phyloP scores from a whole-genome alignment of 1,284 basidiomycete species.

The Ustilago crameri region DNA sequence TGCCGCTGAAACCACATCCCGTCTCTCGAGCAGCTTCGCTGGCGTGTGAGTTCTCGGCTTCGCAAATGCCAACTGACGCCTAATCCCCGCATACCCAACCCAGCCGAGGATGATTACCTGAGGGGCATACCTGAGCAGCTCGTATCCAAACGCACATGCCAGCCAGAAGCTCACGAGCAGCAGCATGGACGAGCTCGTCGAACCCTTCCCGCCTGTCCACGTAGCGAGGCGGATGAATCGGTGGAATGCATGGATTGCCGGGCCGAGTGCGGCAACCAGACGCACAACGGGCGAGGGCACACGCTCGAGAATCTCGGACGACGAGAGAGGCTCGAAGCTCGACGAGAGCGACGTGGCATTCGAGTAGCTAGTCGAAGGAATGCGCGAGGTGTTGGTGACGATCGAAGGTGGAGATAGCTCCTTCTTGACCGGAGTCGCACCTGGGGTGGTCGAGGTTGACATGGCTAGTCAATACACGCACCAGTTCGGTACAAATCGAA shows the following conservation, averaged over 20 bases:
- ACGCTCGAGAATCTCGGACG: conserved; percentile 53
- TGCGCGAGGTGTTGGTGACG: conserved; percentile 31
- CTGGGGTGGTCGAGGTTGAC: conserved; percentile 18
- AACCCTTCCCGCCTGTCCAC: conserved; percentile 59
- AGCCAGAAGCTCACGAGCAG: conserved; percentile 61
- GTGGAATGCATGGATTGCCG: conserved; percentile 50
- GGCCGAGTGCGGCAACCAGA: conserved; percentile 46
- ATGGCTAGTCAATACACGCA: neutral
- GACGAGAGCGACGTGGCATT: conserved; percentile 35
- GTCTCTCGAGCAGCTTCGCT: conserved; percentile 25
- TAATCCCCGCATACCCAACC: conserved; percentile 51
- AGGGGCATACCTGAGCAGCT: conserved; percentile 62
- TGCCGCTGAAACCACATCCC: conserved; percentile 36
- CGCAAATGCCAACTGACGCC: conserved; percentile 43
- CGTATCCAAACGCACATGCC: conserved; percentile 62
- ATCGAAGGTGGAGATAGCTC: conserved; percentile 29
- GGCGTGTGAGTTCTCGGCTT: conserved; percentile 23
- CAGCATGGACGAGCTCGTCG: conserved; percentile 51
- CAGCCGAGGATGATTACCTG: conserved; percentile 54
- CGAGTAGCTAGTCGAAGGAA: conserved; percentile 30
- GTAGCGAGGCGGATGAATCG: conserved; percentile 59
- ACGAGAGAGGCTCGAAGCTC: conserved; percentile 41
- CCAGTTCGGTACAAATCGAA: neutral
- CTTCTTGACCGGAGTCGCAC: conserved; percentile 25
- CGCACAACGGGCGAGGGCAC: conserved; percentile 52